Percentiles rank a stretch among this genome's conserved stretches.
Evolutionary conservation across 2,329 filamentous ascomycete genomes (phyloP).

Genomic region (Penicillium sp.): DNA sequence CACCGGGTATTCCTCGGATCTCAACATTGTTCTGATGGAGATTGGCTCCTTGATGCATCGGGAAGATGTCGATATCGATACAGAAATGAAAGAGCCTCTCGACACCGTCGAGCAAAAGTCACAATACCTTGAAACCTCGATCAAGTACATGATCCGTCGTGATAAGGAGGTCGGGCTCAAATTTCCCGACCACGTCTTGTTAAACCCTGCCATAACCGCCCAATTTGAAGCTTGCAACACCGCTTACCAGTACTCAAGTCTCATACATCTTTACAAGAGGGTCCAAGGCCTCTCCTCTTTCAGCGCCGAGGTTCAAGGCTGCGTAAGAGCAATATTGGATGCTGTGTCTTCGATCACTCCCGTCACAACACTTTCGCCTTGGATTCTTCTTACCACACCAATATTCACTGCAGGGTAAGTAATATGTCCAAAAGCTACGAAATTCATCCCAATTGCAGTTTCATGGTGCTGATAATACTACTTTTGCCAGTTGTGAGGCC

Average conservation of each 20-base stretch:
- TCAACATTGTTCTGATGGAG: conserved; percentile 10
- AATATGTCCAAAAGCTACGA: too few species aligned
- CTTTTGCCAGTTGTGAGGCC: conserved; percentile 8
- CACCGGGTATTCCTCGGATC: conserved; percentile 13
- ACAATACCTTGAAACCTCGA: not conserved
- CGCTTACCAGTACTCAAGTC: conserved; percentile 7
- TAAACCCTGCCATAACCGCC: not conserved
- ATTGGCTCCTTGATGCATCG: conserved; percentile 2
- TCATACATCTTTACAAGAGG: conserved; percentile 14
- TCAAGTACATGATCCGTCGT: conserved; percentile 7
- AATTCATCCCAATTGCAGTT: not conserved
- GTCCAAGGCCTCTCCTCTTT: conserved; percentile 3
- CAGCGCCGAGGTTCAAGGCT: conserved; percentile 5
- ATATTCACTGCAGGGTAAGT: conserved; percentile 28
- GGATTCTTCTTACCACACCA: conserved; percentile 28
- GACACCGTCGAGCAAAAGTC: not conserved
- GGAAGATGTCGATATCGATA: not conserved
- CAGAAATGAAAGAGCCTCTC: not conserved
- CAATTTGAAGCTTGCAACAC: conserved; percentile 13
- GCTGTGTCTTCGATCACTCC: conserved; percentile 20
- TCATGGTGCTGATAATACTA: not conserved
- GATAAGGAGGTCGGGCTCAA: conserved; percentile 6
- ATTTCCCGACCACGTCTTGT: not conserved
- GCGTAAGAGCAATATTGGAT: conserved; percentile 23
- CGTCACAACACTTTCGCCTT: conserved; percentile 26